These are phyloP conservation scores for Tylopilus balloui DNA, from an alignment of 768 basidiomycete species.

Conservation along the genomic window DNA sequence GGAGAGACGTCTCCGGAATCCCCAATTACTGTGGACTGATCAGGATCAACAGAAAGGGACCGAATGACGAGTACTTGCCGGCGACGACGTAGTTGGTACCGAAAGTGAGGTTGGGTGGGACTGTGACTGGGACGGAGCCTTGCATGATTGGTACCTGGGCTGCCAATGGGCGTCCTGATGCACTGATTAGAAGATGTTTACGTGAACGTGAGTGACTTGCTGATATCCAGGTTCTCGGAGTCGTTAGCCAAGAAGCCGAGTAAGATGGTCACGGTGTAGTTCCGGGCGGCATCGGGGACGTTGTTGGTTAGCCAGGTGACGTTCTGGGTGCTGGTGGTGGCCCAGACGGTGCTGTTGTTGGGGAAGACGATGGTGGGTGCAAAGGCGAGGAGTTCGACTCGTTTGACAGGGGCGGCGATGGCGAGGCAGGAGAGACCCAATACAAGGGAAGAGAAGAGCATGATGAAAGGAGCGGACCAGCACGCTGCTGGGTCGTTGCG, in stretches of 20 bases:
- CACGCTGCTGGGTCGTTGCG: neutral
- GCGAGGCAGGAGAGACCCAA: conserved; percentile 26
- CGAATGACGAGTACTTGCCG: conserved; percentile 40
- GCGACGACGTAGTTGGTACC: conserved; percentile 55
- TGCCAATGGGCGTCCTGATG: conserved; percentile 55
- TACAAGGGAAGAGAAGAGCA: conserved; percentile 33
- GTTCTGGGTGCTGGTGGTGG: conserved; percentile 30
- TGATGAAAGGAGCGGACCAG: conserved; percentile 23
- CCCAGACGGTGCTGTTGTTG: conserved; percentile 33
- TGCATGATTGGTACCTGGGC: conserved; percentile 46
- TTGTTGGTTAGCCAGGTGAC: conserved; percentile 40
- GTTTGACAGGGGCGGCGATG: conserved; percentile 25
- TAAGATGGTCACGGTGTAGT: conserved; percentile 39
- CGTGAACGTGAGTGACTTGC: conserved; percentile 32
- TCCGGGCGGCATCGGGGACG: conserved; percentile 36
- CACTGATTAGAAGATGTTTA: conserved; percentile 5
- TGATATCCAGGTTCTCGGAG: conserved; percentile 47
- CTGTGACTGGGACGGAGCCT: conserved; percentile 46
- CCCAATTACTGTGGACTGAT: conserved; percentile 52
- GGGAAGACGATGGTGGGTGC: conserved; percentile 43
- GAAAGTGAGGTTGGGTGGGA: conserved; percentile 43
- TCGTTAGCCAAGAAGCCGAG: conserved; percentile 37
- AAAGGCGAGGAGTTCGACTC: conserved; percentile 34
- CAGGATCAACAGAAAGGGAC: neutral
- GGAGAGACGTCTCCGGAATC: conserved; percentile 63